A percentile compares a stretch with the other conserved stretches of the same genome.
Conservation (phyloP, 75 land plant genomes). For the Chamaecyparis obtusa region DNA sequence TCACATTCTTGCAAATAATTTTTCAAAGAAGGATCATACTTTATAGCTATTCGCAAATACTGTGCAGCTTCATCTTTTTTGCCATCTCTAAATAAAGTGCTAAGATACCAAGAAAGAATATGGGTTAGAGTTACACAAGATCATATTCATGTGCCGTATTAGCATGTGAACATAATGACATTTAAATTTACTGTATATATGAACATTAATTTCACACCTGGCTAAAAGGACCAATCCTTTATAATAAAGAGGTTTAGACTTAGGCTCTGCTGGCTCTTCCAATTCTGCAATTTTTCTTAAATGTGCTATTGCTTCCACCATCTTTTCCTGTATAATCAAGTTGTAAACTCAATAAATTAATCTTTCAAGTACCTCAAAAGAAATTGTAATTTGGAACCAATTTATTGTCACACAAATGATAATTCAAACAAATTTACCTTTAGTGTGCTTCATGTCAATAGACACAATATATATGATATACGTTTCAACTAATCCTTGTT, state of each 20-base stretch:
- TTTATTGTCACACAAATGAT: background rate
- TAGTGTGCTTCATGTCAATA: background rate
- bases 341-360: background rate
- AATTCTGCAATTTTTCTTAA: constrained; percentile 17
- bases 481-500: background rate
- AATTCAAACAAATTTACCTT: background rate
- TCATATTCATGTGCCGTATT: background rate
- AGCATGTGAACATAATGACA: background rate
- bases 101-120: background rate
- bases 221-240: constrained; percentile 20
- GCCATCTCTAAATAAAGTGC: constrained; percentile 26
- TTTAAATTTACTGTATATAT: background rate
- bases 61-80: constrained; percentile 20
- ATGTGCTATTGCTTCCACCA: constrained; percentile 17
- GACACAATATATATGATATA: background rate
- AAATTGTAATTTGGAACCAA: background rate
- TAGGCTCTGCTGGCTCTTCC: constrained; percentile 25
- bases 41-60: constrained; percentile 20
- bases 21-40: constrained; percentile 19
- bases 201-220: constrained; percentile 17
- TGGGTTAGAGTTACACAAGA: background rate
- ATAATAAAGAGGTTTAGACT: constrained; percentile 15
- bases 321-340: constrained; percentile 22
- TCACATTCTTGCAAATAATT: constrained; percentile 6
- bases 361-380: background rate